These are phyloP conservation scores for Adansonia grandidieri DNA, from an alignment of 441 rosid genomes.

Conservation along the genomic window DNA sequence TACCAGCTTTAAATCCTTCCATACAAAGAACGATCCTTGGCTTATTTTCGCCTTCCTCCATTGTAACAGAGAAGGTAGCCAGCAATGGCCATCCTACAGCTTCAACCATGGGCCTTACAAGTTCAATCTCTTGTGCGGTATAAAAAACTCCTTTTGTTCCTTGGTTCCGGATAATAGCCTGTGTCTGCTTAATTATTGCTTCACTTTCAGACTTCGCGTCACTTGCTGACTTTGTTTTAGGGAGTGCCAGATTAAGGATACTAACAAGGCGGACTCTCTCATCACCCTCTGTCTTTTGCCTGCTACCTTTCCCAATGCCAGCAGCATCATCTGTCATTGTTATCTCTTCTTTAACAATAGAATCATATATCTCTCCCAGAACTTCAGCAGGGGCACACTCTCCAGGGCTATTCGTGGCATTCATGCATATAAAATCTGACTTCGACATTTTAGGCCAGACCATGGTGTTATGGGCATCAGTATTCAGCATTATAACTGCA, in stretches of 20 bases:
- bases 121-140: conserved; percentile 74
- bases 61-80: conserved; percentile 97
- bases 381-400: conserved; percentile 86
- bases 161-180: conserved; percentile 85
- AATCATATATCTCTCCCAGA: conserved; percentile 93
- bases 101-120: conserved; percentile 97
- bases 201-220: conserved; percentile 89
- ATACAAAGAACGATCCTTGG: conserved; percentile 88
- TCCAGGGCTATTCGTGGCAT: conserved; percentile 78
- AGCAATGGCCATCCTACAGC: conserved; percentile 99
- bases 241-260: conserved; percentile 93
- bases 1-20: conserved; percentile 99
- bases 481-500: conserved; percentile 96
- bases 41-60: conserved; percentile 98
- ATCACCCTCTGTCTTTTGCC: conserved; percentile 83
- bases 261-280: conserved; percentile 87
- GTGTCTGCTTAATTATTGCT: conserved; percentile 89
- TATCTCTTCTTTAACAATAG: conserved; percentile 94
- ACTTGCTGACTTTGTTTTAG: conserved; percentile 66
- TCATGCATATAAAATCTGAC: conserved; percentile 87
- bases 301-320: conserved; percentile 59
- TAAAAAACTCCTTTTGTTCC: conserved; percentile 91
- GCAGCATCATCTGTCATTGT: conserved; percentile 83
- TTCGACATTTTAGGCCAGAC: conserved; percentile 99
- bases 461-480: conserved; percentile 97